Percentiles rank a stretch among this genome's conserved stretches.
Evolutionary conservation across 139 green algal species (phyloP).

Genomic region (Chlorella sorokiniana): DNA sequence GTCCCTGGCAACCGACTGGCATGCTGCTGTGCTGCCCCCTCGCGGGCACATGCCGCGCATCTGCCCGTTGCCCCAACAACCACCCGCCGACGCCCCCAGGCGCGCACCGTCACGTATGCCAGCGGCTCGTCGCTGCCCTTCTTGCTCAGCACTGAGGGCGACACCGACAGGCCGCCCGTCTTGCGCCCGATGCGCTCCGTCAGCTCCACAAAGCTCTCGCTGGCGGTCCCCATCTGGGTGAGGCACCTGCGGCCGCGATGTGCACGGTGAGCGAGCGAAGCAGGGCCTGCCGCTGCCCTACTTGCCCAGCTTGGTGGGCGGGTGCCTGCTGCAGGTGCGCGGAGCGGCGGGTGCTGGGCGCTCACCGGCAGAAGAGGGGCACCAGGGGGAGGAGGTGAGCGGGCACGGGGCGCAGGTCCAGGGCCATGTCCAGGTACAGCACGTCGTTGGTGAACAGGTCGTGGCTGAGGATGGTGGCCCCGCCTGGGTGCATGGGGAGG

Average conservation of each 20-base stretch:
- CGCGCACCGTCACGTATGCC: slow-evolving; percentile 79
- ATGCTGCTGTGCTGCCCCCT: no score
- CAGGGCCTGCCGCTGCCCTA: no score
- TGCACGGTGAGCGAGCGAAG: neutral
- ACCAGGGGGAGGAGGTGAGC: slow-evolving; percentile 90
- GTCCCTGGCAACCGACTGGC: no score
- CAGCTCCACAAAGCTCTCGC: slow-evolving; percentile 92
- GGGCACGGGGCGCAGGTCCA: slow-evolving; percentile 77
- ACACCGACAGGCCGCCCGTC: slow-evolving; percentile 93
- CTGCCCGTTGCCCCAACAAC: no score
- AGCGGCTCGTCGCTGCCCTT: slow-evolving; percentile 68
- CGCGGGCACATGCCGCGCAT: no score
- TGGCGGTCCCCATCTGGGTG: slow-evolving; percentile 88
- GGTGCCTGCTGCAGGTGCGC: no score
- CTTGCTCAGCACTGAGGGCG: slow-evolving; percentile 77
- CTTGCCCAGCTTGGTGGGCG: no score
- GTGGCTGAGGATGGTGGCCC: slow-evolving; percentile 86
- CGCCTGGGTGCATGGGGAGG: slow-evolving; percentile 32
- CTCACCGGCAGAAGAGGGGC: slow-evolving; percentile 93
- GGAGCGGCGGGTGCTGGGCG: no score
- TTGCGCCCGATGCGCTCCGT: slow-evolving; percentile 96
- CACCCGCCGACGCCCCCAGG: neutral
- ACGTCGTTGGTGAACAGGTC: slow-evolving; percentile 99
- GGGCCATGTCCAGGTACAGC: slow-evolving; percentile 90
- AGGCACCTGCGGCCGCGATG: slow-evolving; percentile 70